Conservation (phyloP, 2,329 filamentous ascomycete genomes). For the Dothidotthia symphoricarpi region DNA sequence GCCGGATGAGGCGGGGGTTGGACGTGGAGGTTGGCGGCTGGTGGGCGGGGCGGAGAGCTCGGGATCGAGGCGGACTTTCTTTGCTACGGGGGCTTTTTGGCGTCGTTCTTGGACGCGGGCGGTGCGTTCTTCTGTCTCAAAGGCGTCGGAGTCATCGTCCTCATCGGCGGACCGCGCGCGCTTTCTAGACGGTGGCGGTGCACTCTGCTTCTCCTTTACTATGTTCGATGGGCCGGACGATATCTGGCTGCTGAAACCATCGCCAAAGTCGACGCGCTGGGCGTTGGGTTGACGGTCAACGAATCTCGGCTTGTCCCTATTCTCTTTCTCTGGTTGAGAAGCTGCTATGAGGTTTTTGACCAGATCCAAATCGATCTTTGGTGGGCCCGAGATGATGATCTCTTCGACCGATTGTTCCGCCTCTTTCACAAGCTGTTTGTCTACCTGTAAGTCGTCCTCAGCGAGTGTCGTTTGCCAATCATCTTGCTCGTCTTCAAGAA, state of each 20-base stretch:
- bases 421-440: constrained; percentile 10
- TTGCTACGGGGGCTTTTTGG: constrained; percentile 33
- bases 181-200: constrained; percentile 24
- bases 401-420: constrained; percentile 7
- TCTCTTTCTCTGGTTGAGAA: constrained; percentile 34
- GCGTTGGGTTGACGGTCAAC: constrained; percentile 45
- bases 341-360: constrained; percentile 20
- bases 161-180: constrained; percentile 27
- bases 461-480: constrained; percentile 3
- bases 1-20: constrained; percentile 17
- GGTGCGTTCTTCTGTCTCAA: constrained; percentile 43
- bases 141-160: constrained; percentile 39
- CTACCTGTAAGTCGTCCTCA: constrained; percentile 5
- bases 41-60: too few species aligned
- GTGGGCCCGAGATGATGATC: constrained; percentile 12
- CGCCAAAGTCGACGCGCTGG: constrained; percentile 40
- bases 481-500: constrained; percentile 8
- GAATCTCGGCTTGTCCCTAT: constrained; percentile 31
- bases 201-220: constrained; percentile 29
- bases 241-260: constrained; percentile 32
- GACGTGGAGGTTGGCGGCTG: too few species aligned
- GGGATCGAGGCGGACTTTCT: constrained; percentile 28
- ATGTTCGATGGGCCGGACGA: constrained; percentile 24
- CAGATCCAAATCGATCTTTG: constrained; percentile 21
- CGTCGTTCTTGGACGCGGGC: constrained; percentile 38